Evolutionary conservation across 2,329 filamentous ascomycete genomes (phyloP), one percentile per base, ranked within the genome.

Genomic region (Colletotrichum sp.): DNA sequence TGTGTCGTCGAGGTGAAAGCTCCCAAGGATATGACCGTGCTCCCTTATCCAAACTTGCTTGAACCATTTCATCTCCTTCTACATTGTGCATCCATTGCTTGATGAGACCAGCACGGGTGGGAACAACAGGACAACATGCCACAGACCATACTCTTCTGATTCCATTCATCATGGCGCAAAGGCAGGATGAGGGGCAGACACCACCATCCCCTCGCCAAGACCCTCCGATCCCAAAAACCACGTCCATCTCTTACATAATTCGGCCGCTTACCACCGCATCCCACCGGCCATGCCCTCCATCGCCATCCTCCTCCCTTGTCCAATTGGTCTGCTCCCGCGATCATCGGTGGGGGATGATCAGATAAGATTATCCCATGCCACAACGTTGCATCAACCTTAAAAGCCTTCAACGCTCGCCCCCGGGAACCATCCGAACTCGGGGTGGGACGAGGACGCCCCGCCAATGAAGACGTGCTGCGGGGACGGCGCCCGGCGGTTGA

Each of bases 361-460:
- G 24, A 74, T 74, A 30, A 48, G 61, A 66, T 71, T 28, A 66
- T 74, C 68, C n/a, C 28, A 34, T 24, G 34, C 26, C 57, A 28
- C 57, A 60, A 32, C 57, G 57, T 30, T 60, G 26, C 26, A 32
- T 60, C 24, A 61, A 52, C 26, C 36, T 52, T 55, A 24, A 43
- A 26, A 65, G 34, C 43, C 34, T 26, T 30, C 26, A 32, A 30
- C 14, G 28, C 55, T 21, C 28, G 21, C 43, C 28, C 16, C 65
- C 43, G 28, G 59, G 24, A 14, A 65, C 63, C n/a, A 16, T 60
- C 67, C 43, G 48, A 71, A 60, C 48, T 52, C 16, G 52, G 52
- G 43, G 43, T 52, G 43, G 43, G 16, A 24, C 24, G 32, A 4
- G 16, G 34, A 10, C 43, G 39, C 14, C 30, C 26, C 24, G 24